A percentile compares a stretch with the other conserved stretches of the same genome.
phyloP scores from a whole-genome alignment of 2,329 filamentous ascomycete species.

The Scedosporium aurantiacum region DNA sequence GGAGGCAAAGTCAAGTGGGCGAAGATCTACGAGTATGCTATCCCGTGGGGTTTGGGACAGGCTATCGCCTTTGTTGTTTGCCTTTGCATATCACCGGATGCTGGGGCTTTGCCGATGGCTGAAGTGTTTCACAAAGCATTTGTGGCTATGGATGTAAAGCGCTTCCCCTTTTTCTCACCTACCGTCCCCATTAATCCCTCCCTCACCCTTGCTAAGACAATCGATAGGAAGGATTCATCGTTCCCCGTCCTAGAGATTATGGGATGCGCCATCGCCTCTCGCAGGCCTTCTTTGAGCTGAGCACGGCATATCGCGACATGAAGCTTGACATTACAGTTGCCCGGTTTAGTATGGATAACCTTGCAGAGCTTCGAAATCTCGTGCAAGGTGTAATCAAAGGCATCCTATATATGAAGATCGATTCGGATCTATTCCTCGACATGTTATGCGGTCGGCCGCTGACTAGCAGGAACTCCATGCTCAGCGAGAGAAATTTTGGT shows the following conservation, averaged over 20 bases:
- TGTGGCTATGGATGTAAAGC: constrained; percentile 30
- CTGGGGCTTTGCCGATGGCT: constrained; percentile 42
- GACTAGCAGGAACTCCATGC: not conserved
- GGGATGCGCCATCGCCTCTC: constrained; percentile 31
- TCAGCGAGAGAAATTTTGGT: not conserved
- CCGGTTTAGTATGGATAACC: constrained; percentile 37
- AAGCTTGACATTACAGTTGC: constrained; percentile 45
- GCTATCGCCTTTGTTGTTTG: constrained; percentile 39
- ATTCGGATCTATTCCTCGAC: constrained; percentile 32
- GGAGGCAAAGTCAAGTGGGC: constrained; percentile 31
- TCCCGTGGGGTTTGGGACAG: constrained; percentile 46
- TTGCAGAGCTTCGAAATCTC: constrained; percentile 38
- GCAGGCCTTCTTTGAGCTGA: constrained; percentile 43
- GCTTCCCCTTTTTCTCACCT: not conserved
- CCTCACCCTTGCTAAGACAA: too few species aligned
- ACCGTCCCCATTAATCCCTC: too few species aligned
- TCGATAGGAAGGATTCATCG: constrained; percentile 20
- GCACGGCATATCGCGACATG: constrained; percentile 44
- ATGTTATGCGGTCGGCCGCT: constrained; percentile 4
- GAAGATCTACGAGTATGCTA: constrained; percentile 39
- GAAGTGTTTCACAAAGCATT: constrained; percentile 35
- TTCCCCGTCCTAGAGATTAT: constrained; percentile 18
- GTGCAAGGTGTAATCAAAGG: constrained; percentile 44
- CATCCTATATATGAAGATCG: constrained; percentile 38
- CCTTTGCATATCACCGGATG: constrained; percentile 38